A percentile compares a stretch with the other conserved stretches of the same genome.
Conservation (phyloP, 805 yeast genomes). For the Saccharomyces mikatae region DNA sequence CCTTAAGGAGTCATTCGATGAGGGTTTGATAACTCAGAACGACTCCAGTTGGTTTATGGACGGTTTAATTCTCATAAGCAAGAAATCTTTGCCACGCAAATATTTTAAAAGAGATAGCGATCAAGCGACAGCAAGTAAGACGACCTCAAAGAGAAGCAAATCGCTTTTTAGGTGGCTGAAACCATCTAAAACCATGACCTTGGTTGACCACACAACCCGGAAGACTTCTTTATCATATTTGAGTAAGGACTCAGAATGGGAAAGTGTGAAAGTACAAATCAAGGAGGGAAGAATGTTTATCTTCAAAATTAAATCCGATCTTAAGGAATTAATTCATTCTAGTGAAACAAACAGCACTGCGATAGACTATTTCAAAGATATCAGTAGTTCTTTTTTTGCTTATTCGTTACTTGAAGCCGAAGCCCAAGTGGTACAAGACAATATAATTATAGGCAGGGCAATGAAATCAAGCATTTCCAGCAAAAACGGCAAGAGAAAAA, state of each 20-base stretch:
- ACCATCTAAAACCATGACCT: constrained; percentile 8
- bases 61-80: constrained; percentile 10
- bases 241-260: constrained; percentile 17
- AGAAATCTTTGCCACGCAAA: background rate
- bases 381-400: constrained; percentile 13
- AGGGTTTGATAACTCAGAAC: constrained; percentile 7
- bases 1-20: constrained; percentile 21
- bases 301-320: constrained; percentile 6
- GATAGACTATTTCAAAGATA: constrained; percentile 2
- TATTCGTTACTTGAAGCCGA: constrained; percentile 22
- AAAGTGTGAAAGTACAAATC: constrained; percentile 15
- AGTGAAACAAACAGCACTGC: background rate
- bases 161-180: constrained; percentile 18
- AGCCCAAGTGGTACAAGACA: constrained; percentile 25
- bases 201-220: constrained; percentile 3
- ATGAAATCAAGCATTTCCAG: background rate
- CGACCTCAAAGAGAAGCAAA: background rate
- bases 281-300: constrained; percentile 25
- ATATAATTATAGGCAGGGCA: constrained; percentile 14
- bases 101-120: background rate
- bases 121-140: background rate
- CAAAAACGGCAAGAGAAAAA: background rate
- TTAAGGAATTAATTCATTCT: background rate
- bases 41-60: constrained; percentile 25
- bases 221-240: constrained; percentile 17